Percentiles rank a stretch among this genome's conserved stretches.
phyloP scores from a whole-genome alignment of 441 rosid species.

The Populus tomentosa region DNA sequence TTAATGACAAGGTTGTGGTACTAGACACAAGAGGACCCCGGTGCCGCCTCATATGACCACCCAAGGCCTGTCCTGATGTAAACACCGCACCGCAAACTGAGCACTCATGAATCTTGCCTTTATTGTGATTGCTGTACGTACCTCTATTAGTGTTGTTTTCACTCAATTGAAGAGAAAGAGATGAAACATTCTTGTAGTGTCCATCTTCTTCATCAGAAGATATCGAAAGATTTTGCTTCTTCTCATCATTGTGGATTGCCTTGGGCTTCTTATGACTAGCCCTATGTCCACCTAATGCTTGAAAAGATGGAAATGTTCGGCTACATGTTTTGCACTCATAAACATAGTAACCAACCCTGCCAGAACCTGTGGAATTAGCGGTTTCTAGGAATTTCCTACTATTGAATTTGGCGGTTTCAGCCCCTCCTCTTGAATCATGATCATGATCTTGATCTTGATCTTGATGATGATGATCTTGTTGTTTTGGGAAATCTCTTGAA shows the following conservation, averaged over 20 bases:
- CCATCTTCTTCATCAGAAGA: slow-evolving; percentile 27
- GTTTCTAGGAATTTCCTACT: slow-evolving; percentile 68
- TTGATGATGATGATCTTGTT: too few relatives aligned
- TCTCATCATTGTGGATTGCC: slow-evolving; percentile 26
- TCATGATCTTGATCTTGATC: not conserved
- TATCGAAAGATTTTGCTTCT: slow-evolving; percentile 6
- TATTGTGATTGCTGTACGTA: not conserved
- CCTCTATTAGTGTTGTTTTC: slow-evolving; percentile 10
- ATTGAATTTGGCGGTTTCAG: slow-evolving; percentile 30
- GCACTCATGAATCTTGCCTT: slow-evolving; percentile 74
- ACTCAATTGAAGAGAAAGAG: slow-evolving; percentile 49
- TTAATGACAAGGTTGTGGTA: slow-evolving; percentile 41
- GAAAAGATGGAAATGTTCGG: slow-evolving; percentile 80
- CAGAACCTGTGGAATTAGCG: slow-evolving; percentile 29
- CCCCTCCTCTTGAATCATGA: not conserved
- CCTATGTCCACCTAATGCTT: slow-evolving; percentile 93
- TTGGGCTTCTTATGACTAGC: slow-evolving; percentile 93
- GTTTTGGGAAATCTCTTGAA: not conserved
- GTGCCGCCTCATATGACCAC: slow-evolving; percentile 51
- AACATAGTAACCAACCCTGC: slow-evolving; percentile 64
- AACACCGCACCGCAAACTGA: slow-evolving; percentile 84
- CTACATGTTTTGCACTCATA: slow-evolving; percentile 90
- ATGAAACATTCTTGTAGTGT: slow-evolving; percentile 25
- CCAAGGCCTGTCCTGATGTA: slow-evolving; percentile 65
- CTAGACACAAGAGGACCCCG: slow-evolving; percentile 37